A percentile compares a stretch with the other conserved stretches of the same genome.
Conservation (phyloP, 2,329 filamentous ascomycete genomes). For the Colletotrichum graminicola region DNA sequence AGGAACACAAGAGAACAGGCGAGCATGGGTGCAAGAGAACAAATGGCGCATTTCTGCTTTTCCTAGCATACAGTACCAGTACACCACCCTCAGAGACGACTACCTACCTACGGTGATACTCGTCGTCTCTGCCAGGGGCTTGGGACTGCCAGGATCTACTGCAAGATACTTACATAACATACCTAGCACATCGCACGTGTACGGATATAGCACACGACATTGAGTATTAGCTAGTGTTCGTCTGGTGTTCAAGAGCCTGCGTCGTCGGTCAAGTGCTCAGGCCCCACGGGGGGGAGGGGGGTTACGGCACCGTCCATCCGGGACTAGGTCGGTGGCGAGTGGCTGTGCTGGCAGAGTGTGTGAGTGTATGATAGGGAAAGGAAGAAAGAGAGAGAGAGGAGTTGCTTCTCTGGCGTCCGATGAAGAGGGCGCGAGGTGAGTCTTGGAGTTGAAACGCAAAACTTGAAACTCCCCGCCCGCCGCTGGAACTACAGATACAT, state of each 20-base stretch:
- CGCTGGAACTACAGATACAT: not conserved
- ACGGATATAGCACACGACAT: not conserved
- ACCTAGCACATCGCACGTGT: not conserved
- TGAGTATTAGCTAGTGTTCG: not conserved
- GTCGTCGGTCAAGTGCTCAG: not conserved
- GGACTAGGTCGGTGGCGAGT: constrained; percentile 1
- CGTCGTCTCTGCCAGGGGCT: not conserved
- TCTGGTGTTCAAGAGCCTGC: constrained; percentile 1
- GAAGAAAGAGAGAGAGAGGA: not conserved
- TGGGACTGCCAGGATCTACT: not conserved
- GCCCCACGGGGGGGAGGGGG: not conserved
- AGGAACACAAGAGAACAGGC: not conserved
- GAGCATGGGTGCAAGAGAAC: constrained; percentile 4
- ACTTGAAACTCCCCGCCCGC: not conserved
- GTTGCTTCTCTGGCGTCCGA: constrained; percentile 35
- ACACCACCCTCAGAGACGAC: not conserved
- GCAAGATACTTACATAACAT: not conserved
- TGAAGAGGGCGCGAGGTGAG: not conserved
- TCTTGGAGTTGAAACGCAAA: constrained; percentile 18
- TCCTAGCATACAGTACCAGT: too few relatives aligned
- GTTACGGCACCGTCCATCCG: constrained; percentile 5
- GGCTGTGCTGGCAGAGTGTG: not conserved
- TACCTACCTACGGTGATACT: not conserved
- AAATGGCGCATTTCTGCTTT: constrained; percentile 18
- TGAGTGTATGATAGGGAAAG: too few relatives aligned